phyloP scores from a whole-genome alignment of 495 filamentous ascomycete species.

The Hypoxylon intermedium region DNA sequence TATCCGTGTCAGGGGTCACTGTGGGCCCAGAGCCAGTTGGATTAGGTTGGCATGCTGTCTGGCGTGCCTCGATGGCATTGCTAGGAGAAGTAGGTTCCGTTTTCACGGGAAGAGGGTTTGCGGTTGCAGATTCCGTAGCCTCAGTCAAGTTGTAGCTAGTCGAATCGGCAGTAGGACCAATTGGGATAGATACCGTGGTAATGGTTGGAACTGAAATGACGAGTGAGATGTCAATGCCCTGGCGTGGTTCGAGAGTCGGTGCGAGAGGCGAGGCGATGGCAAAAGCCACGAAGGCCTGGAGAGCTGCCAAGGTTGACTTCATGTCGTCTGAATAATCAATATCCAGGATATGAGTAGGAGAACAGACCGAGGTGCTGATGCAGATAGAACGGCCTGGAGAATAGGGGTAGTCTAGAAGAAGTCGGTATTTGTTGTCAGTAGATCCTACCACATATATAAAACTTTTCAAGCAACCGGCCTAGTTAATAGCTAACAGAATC shows the following conservation, averaged over 20 bases:
- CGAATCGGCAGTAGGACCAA: conserved; percentile 28
- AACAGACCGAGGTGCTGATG: too few relatives aligned
- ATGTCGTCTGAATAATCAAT: conserved; percentile 3
- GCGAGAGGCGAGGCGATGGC: conserved; percentile 21
- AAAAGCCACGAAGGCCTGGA: conserved; percentile 19
- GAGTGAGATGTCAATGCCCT: conserved; percentile 30
- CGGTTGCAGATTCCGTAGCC: conserved; percentile 31
- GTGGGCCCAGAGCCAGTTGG: conserved; percentile 44
- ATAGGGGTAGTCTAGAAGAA: too few relatives aligned
- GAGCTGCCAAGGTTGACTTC: conserved; percentile 13
- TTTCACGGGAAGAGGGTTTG: conserved; percentile 28
- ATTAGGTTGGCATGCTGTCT: conserved; percentile 35
- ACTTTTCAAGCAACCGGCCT: too few relatives aligned
- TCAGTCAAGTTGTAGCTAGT: conserved; percentile 26
- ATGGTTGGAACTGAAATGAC: conserved; percentile 25
- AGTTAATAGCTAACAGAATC: too few relatives aligned
- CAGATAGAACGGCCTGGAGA: too few relatives aligned
- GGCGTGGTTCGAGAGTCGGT: conserved; percentile 27
- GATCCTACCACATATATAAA: too few relatives aligned
- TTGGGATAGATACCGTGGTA: conserved; percentile 18
- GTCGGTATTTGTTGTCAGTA: too few relatives aligned
- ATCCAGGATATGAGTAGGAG: too few relatives aligned
- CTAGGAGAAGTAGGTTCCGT: conserved; percentile 15
- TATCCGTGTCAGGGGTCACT: conserved; percentile 42
- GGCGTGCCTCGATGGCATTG: conserved; percentile 8